phyloP scores from a whole-genome alignment of 1,284 basidiomycete genomes.

The Microstroma glucosiphilum region DNA sequence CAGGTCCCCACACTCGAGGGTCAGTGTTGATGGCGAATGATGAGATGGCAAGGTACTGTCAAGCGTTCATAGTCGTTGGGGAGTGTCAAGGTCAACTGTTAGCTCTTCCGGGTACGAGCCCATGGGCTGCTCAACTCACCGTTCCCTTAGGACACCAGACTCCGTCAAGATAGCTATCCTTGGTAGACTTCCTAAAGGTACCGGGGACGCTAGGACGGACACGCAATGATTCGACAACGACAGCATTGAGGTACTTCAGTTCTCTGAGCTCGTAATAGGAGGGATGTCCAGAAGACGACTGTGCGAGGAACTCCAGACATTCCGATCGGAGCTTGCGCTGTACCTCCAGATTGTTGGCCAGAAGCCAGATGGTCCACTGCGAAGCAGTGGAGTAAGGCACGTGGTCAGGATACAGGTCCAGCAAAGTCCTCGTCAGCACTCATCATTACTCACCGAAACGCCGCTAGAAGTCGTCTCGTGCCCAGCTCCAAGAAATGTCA shows the following conservation, averaged over 20 bases:
- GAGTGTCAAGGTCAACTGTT: too few species aligned
- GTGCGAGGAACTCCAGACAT: constrained; percentile 47
- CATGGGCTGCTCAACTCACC: too few species aligned
- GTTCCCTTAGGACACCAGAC: constrained; percentile 27
- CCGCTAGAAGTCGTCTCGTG: constrained; percentile 60
- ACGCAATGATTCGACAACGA: constrained; percentile 53
- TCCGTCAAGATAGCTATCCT: constrained; percentile 27
- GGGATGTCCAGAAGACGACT: constrained; percentile 20
- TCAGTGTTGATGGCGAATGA: constrained; percentile 25
- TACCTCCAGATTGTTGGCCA: constrained; percentile 20
- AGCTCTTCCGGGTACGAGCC: too few species aligned
- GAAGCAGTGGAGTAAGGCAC: too few species aligned
- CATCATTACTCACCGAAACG: constrained; percentile 62
- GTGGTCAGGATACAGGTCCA: too few species aligned
- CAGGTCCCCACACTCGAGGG: constrained; percentile 27
- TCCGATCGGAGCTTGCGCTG: constrained; percentile 62
- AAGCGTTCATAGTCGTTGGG: too few species aligned
- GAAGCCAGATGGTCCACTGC: too few species aligned
- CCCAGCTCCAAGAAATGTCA: constrained; percentile 21
- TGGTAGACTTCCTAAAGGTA: constrained; percentile 23
- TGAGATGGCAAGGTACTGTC: background rate
- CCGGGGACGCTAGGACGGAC: constrained; percentile 32
- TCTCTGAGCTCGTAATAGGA: constrained; percentile 60
- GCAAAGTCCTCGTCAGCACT: constrained; percentile 16
- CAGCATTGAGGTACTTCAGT: constrained; percentile 69